Conservation (phyloP, 345 rosid genomes). For the Jatropha curcas region DNA sequence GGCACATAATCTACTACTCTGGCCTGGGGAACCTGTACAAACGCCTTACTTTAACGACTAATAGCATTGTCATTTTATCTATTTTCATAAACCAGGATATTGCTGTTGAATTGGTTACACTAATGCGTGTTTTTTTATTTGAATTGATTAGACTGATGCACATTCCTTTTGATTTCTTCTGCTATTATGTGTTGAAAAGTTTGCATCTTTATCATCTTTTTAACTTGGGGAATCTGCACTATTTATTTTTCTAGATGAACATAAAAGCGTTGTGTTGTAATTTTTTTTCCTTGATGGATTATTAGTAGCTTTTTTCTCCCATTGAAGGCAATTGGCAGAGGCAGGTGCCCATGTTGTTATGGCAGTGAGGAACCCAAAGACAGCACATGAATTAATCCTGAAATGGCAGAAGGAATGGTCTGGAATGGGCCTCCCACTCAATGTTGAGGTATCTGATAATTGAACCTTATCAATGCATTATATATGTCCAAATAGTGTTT, state of each 20-base stretch:
- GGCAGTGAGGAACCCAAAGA: constrained; percentile 90
- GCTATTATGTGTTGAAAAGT: neutral
- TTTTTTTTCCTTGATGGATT: neutral
- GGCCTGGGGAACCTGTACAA: neutral
- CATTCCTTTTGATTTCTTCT: neutral
- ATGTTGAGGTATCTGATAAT: constrained; percentile 54
- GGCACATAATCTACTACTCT: neutral
- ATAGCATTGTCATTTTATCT: neutral
- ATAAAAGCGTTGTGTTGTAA: neutral
- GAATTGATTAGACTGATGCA: neutral
- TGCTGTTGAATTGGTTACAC: neutral
- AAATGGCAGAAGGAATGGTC: constrained; percentile 83
- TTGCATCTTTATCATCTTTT: neutral
- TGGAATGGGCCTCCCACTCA: constrained; percentile 70
- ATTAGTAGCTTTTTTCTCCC: neutral
- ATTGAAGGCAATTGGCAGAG: constrained; percentile 80
- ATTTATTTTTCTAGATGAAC: neutral
- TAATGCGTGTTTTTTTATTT: too few species aligned
- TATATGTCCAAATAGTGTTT: neutral
- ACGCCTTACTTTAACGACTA: too few species aligned
- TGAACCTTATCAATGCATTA: neutral
- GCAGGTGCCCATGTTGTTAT: constrained; percentile 95
- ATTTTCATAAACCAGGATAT: neutral
- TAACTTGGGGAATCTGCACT: neutral
- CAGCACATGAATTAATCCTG: constrained; percentile 67